Evolutionary conservation across 148 eudicot species (phyloP), one percentile per base, ranked within the genome.

Genomic region (Amaranthus palmeri): DNA sequence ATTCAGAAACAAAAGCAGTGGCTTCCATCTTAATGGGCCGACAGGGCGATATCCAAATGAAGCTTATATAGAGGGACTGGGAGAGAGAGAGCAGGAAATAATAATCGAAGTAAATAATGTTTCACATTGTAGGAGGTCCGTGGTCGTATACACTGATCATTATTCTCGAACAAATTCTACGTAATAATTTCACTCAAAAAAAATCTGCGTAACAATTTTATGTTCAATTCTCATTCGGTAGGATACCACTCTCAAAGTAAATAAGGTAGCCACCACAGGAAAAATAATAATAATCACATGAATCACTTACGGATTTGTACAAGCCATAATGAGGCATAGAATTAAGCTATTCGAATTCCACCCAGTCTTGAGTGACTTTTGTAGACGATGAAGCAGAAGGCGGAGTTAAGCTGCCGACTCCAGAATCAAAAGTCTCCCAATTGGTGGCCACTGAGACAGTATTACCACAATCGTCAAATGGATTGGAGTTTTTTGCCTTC

Each of bases 371-470:
- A 54, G 70, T 71, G 54, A 74, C 49, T 72, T 86, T 79, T 13
- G 96, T 73, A 69, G 93, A 70, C 50, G 89, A 80, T 18, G 85
- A 81, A 55, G 53, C 41, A 51, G 79, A 70, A 57, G 82, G 82
- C 36, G 79, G 79, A 52, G 77, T 70, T 76, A 72, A 74, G 70
- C 82, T 84, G 62, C 77, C 86, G 14, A 71, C 73, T 11, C 77
- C 88, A 73, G 85, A 74, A 54, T 84, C 86, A 65, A 82, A 85
- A 64, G 83, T 84, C 75, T 83, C 91, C 82, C 89, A 80, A 53
- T 76, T 64, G 65, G 86, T 82, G 15, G 88, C 69, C 70, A 75
- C 83, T 8, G 83, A 71, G 2, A 62, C 82, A 65, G 76, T 52
- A 65, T 75, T 78, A 50, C 74, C 73, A 71, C 36, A 56, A 65